A percentile compares a stretch with the other conserved stretches of the same genome.
Evolutionary conservation across 176 grass and related monocot species (phyloP).

Genomic region (Cenchrus fungigraminus): DNA sequence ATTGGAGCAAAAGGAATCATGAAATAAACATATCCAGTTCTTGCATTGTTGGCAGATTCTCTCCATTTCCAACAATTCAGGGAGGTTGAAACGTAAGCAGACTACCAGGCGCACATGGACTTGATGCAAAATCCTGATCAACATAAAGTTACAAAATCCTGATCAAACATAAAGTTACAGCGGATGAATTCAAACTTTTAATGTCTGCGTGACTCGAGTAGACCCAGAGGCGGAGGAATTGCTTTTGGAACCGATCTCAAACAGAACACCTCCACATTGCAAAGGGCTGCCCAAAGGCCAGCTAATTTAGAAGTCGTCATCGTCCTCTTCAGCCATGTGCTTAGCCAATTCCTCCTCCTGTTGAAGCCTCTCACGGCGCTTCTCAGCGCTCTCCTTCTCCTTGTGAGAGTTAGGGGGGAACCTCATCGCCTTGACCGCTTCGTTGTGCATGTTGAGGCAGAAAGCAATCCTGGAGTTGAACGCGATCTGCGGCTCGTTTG

Average conservation of each 20-base stretch:
- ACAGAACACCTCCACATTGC: background rate
- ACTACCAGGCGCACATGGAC: background rate
- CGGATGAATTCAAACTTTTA: background rate
- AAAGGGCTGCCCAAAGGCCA: background rate
- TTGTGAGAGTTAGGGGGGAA: slow-evolving; percentile 84
- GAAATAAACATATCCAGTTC: slow-evolving; percentile 2
- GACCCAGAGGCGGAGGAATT: background rate
- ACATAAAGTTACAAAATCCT: slow-evolving; percentile 40
- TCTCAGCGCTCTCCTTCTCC: slow-evolving; percentile 92
- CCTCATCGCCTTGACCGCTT: slow-evolving; percentile 78
- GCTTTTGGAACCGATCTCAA: background rate
- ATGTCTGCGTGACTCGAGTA: background rate
- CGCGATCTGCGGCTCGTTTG: slow-evolving; percentile 82
- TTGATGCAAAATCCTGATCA: slow-evolving; percentile 8
- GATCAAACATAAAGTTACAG: slow-evolving; percentile 31
- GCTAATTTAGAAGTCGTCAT: slow-evolving; percentile 73
- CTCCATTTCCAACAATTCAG: slow-evolving; percentile 21
- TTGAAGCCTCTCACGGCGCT: slow-evolving; percentile 81
- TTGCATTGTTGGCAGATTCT: slow-evolving; percentile 1
- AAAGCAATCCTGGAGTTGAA: slow-evolving; percentile 90
- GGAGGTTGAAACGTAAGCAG: background rate
- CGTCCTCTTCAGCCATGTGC: slow-evolving; percentile 87
- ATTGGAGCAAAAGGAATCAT: background rate
- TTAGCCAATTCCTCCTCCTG: slow-evolving; percentile 90
- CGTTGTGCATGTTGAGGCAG: slow-evolving; percentile 96